phyloP scores from a whole-genome alignment of 2,329 filamentous ascomycete genomes.

The Claviceps africana region DNA sequence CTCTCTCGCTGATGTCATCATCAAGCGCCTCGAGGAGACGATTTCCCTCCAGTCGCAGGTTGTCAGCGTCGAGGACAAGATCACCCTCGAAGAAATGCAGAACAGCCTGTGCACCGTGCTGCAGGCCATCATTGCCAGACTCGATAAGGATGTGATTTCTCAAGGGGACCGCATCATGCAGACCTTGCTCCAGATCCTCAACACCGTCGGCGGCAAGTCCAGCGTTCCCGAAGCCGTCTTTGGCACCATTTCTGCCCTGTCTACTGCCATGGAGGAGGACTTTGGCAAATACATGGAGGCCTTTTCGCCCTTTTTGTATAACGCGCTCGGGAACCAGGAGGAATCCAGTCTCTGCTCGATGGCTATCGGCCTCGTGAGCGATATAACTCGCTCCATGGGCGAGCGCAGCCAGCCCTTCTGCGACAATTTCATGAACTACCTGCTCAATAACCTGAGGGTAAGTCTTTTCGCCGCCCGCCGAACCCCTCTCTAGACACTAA shows the following conservation, averaged over 20 bases:
- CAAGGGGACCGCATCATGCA: conserved; percentile 93
- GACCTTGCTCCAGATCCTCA: conserved; percentile 66
- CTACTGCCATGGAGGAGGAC: conserved; percentile 80
- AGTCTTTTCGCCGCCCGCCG: conserved; percentile 16
- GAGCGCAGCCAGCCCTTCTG: conserved; percentile 89
- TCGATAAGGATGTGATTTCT: conserved; percentile 82
- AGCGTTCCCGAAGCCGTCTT: conserved; percentile 92
- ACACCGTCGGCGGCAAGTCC: conserved; percentile 67
- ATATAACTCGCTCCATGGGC: conserved; percentile 84
- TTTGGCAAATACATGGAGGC: conserved; percentile 97
- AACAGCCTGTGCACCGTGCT: conserved; percentile 86
- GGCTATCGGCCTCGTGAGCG: conserved; percentile 93
- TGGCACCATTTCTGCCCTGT: conserved; percentile 79
- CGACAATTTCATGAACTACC: conserved; percentile 95
- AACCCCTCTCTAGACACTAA: background rate
- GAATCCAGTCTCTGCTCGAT: conserved; percentile 89
- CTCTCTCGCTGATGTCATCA: conserved; percentile 70
- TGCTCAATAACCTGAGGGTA: conserved; percentile 80
- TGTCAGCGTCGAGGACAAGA: conserved; percentile 90
- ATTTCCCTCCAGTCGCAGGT: conserved; percentile 82
- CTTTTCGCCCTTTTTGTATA: conserved; percentile 85
- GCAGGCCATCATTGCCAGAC: conserved; percentile 76
- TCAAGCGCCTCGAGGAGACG: conserved; percentile 83
- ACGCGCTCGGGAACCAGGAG: conserved; percentile 87
- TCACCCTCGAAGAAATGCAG: conserved; percentile 94